Conservation (phyloP, 1,284 basidiomycete species). For the Puccinia hordei region DNA sequence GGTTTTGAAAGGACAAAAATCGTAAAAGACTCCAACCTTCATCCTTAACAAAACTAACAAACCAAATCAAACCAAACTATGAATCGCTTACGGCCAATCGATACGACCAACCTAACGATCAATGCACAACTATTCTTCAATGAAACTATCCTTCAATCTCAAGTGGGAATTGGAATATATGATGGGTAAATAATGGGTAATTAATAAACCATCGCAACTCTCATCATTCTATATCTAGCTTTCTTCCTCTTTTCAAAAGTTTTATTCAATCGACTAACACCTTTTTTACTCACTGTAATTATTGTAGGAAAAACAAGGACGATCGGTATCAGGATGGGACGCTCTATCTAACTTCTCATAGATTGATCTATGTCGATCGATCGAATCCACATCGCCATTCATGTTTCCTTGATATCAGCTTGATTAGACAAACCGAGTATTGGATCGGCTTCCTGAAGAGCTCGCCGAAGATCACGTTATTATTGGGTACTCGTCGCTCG, state of each 20-base stretch:
- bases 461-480: constrained; percentile 82
- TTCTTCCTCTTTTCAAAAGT: constrained; percentile 25
- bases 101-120: constrained; percentile 53
- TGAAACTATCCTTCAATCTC: constrained; percentile 72
- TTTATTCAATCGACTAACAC: background rate
- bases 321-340: constrained; percentile 72
- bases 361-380: constrained; percentile 77
- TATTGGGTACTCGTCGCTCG: constrained; percentile 61
- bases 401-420: constrained; percentile 65
- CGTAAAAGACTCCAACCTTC: no score
- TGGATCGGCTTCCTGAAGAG: constrained; percentile 90
- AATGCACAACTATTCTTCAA: constrained; percentile 64
- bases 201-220: constrained; percentile 44
- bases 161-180: constrained; percentile 81
- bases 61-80: constrained; percentile 24
- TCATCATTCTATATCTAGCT: constrained; percentile 48
- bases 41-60: no score
- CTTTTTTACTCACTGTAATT: no score
- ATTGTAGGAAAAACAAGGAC: constrained; percentile 77
- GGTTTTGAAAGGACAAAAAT: no score
- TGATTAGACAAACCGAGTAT: constrained; percentile 77
- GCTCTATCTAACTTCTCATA: constrained; percentile 77
- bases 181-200: constrained; percentile 67
- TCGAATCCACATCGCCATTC: constrained; percentile 63
- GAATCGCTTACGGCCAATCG: constrained; percentile 52